Evolutionary conservation across 768 basidiomycete species (phyloP).

Genomic region (Fomitopsis pulvina): DNA sequence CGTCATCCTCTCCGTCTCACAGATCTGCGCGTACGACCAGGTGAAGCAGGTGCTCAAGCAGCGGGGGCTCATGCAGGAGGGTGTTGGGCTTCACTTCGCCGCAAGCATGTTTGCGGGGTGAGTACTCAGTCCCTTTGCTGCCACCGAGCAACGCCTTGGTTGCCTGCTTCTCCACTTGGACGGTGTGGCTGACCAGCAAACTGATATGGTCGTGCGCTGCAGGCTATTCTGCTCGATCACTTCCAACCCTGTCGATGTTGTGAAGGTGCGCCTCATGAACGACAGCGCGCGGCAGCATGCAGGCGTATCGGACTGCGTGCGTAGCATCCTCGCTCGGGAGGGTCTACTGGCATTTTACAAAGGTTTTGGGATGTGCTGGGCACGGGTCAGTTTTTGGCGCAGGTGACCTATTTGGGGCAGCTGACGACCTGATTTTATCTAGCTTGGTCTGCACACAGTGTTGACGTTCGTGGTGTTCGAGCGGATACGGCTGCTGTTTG

Average conservation of each 20-base stretch:
- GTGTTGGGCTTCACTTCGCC: constrained; percentile 25
- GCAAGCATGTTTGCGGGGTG: constrained; percentile 29
- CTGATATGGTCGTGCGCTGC: not conserved
- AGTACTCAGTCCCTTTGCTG: no score
- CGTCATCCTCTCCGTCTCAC: constrained; percentile 27
- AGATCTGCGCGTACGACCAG: constrained; percentile 32
- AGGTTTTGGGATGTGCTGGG: constrained; percentile 36
- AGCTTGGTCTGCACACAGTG: constrained; percentile 31
- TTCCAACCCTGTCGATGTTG: constrained; percentile 31
- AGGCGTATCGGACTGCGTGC: constrained; percentile 26
- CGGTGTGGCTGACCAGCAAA: no score
- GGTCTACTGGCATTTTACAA: constrained; percentile 29
- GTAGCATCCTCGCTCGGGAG: constrained; percentile 23
- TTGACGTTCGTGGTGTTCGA: constrained; percentile 30
- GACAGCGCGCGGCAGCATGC: constrained; percentile 25
- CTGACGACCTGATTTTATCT: not conserved
- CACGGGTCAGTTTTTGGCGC: constrained; percentile 21
- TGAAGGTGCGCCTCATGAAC: constrained; percentile 33
- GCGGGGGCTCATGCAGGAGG: constrained; percentile 26
- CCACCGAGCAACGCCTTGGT: no score
- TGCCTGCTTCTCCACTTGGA: no score
- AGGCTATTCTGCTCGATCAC: constrained; percentile 30
- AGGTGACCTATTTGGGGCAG: not conserved
- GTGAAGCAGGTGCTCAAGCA: constrained; percentile 28
- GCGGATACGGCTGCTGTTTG: constrained; percentile 23